These are phyloP conservation scores for Solanum chilense DNA, from an alignment of 257 asterid genomes.

Conservation along the genomic window DNA sequence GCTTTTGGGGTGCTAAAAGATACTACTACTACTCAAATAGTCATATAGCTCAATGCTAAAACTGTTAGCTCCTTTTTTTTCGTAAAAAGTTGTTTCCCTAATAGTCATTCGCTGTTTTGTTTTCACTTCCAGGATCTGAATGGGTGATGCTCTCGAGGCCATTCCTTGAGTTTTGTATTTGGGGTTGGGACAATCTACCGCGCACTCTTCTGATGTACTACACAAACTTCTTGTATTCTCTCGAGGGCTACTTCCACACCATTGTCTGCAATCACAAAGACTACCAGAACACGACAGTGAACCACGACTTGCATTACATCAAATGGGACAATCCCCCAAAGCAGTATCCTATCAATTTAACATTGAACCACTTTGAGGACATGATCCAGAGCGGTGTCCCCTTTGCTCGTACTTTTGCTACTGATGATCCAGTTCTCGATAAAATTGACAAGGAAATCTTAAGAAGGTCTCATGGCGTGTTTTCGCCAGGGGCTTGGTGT, in stretches of 20 bases:
- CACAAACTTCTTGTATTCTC: slow-evolving; percentile 80
- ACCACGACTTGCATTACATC: slow-evolving; percentile 70
- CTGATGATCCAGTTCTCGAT: slow-evolving; percentile 40
- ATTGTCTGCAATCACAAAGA: slow-evolving; percentile 78
- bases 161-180: slow-evolving; percentile 86
- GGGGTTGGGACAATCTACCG: slow-evolving; percentile 99
- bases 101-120: background rate
- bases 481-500: slow-evolving; percentile 83
- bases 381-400: slow-evolving; percentile 86
- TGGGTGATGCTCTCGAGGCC: slow-evolving; percentile 72
- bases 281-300: slow-evolving; percentile 87
- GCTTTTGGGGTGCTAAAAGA: background rate
- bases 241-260: slow-evolving; percentile 89
- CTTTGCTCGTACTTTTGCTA: slow-evolving; percentile 56
- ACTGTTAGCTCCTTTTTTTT: background rate
- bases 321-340: slow-evolving; percentile 72
- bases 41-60: background rate
- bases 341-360: slow-evolving; percentile 49
- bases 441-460: slow-evolving; percentile 52
- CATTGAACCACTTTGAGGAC: slow-evolving; percentile 37
- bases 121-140: slow-evolving; percentile 48
- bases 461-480: slow-evolving; percentile 23
- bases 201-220: slow-evolving; percentile 91
- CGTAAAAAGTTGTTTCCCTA: background rate
- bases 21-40: background rate